Evolutionary conservation across 129 eudicot genomes (phyloP), one percentile per base, ranked within the genome.

Genomic region (Ambrosia trifida): DNA sequence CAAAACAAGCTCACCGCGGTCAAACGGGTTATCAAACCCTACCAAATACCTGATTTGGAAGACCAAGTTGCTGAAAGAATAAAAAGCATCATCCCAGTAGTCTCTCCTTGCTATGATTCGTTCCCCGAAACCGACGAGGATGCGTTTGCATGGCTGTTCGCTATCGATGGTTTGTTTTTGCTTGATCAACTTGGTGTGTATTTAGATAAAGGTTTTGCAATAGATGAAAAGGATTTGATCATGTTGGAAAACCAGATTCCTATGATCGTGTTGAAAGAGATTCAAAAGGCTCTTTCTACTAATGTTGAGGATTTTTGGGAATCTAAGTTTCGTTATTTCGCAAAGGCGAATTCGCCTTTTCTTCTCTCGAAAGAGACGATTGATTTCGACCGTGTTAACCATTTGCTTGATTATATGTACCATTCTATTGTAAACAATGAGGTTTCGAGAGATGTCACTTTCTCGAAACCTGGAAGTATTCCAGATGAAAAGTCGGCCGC

Each of bases 191-290:
- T 79, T 0, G 28, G 63, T 9, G 62, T 44, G 28, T 80, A 54
- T 47, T 65, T n/a, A 33, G 72, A 44, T 8, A 30, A 31, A 64
- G 49, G 59, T 18, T 63, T 28, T 44, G 72, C 69, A 4, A 62
- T 76, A 11, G 69, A 57, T 24, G 76, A 50, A 8, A 68, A 78
- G 12, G 90, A 85, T 44, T 18, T 82, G 3, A 40, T 82, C 73
- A 85, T 79, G 90, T 68, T 84, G 2, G 83, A 84, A 74, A 84
- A 81, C 45, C 89, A 81, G 50, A 78, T 84, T 45, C 89, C 90
- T 1, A 16, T 82, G 16, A 5, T 78, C 46, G 72, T 81, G 13
- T 30, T 84, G 57, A 70, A 67, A 17, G 78, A 54, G 60, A 80
- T 54, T 59, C 68, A 35, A 63, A 71, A 79, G 6, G 76, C 54